These are phyloP conservation scores for Amphirosellinia nigrospora DNA, from an alignment of 495 filamentous ascomycete genomes.

Conservation along the genomic window DNA sequence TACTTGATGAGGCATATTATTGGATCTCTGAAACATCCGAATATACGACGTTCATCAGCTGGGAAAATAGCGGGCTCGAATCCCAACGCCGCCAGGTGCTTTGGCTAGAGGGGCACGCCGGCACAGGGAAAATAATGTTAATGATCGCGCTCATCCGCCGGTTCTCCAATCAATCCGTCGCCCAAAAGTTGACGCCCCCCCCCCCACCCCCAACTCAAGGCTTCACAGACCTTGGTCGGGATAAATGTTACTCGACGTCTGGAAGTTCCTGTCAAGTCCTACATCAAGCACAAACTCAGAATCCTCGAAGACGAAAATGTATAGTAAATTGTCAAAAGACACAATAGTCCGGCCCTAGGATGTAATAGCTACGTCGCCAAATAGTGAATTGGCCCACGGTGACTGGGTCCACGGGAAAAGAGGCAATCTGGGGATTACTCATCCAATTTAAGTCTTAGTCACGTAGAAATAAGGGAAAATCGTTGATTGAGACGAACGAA, in stretches of 20 bases:
- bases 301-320: background rate
- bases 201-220: constrained; percentile 25
- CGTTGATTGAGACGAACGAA: too few relatives aligned
- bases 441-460: too few relatives aligned
- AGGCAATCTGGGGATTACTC: too few relatives aligned
- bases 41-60: constrained; percentile 45
- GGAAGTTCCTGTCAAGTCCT: background rate
- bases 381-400: too few relatives aligned
- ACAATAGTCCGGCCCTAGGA: too few relatives aligned
- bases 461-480: too few relatives aligned
- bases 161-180: constrained; percentile 29
- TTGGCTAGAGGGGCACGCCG: constrained; percentile 49
- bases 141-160: constrained; percentile 49
- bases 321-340: constrained; percentile 7
- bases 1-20: constrained; percentile 48
- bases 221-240: constrained; percentile 15
- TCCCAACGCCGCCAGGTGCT: constrained; percentile 50
- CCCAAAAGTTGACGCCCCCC: constrained; percentile 5
- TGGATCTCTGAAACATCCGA: constrained; percentile 49
- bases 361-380: too few relatives aligned
- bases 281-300: background rate
- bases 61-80: constrained; percentile 14
- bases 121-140: constrained; percentile 61
- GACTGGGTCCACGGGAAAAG: too few relatives aligned
- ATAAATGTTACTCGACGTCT: background rate